These are phyloP conservation scores for Citrullus colocynthis DNA, from an alignment of 306 rosid genomes.

Conservation along the genomic window DNA sequence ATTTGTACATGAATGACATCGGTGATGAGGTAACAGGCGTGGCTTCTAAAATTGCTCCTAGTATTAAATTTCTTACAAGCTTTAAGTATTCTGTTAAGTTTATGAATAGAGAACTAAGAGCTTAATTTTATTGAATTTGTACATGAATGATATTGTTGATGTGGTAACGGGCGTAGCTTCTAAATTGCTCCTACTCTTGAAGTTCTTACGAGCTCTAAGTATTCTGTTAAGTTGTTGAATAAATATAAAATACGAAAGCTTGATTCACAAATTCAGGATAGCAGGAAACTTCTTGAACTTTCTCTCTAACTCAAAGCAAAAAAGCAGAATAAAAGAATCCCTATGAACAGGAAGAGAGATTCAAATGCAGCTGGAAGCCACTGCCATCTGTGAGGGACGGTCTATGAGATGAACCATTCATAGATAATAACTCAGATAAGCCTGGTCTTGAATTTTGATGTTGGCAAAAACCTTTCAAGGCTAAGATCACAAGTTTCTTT, in stretches of 20 bases:
- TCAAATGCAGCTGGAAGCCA: not conserved
- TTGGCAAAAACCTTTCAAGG: not conserved
- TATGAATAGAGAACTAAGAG: conserved; percentile 38
- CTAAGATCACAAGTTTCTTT: not conserved
- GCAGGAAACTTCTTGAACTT: not conserved
- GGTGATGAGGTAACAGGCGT: conserved; percentile 71
- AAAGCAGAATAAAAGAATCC: not conserved
- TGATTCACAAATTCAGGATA: not conserved
- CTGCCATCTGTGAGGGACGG: not conserved
- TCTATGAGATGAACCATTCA: not conserved
- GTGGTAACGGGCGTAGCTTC: conserved; percentile 42
- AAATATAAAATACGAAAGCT: not conserved
- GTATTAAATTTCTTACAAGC: not conserved
- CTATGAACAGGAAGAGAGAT: not conserved
- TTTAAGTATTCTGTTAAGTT: not conserved
- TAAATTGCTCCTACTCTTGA: not conserved
- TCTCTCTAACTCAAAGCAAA: not conserved
- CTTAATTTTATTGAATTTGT: conserved; percentile 65
- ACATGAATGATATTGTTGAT: conserved; percentile 95
- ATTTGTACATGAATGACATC: conserved; percentile 91
- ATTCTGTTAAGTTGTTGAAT: not conserved
- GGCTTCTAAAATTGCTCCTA: not conserved
- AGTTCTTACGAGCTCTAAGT: not conserved
- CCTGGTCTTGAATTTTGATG: not conserved
- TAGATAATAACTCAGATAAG: not conserved